Evolutionary conservation across 1,139 yeast species (phyloP).

Genomic region (Yamadazyma epiphylla): DNA sequence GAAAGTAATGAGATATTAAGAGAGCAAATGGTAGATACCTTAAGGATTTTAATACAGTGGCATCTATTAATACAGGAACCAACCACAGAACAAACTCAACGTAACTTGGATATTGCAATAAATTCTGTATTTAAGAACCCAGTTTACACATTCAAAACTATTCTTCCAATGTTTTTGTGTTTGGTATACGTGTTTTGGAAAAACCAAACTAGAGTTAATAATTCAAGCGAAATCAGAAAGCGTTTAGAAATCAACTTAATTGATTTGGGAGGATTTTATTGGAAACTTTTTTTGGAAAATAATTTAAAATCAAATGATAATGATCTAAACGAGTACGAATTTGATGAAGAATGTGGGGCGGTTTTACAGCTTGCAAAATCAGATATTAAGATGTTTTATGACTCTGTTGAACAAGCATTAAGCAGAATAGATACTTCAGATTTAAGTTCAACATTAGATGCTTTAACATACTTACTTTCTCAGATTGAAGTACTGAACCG

Average conservation of each 20-base stretch:
- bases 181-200: no score
- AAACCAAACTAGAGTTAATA: neutral
- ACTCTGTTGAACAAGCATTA: neutral
- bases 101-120: no score
- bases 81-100: neutral
- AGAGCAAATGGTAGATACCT: no score
- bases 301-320: no score
- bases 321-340: neutral
- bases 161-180: neutral
- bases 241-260: neutral
- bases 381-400: no score
- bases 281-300: slow-evolving; percentile 6
- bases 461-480: slow-evolving; percentile 9
- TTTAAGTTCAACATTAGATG: slow-evolving; percentile 5
- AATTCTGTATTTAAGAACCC: neutral
- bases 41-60: slow-evolving; percentile 1
- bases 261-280: slow-evolving; percentile 2
- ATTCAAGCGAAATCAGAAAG: no score
- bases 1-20: no score
- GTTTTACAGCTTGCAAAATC: slow-evolving; percentile 8
- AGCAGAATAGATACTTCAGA: neutral
- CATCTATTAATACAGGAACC: slow-evolving; percentile 1
- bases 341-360: no score
- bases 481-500: slow-evolving; percentile 5
- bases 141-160: neutral